Evolutionary conservation across 768 basidiomycete genomes (phyloP).

Genomic region (Trametes elegans): DNA sequence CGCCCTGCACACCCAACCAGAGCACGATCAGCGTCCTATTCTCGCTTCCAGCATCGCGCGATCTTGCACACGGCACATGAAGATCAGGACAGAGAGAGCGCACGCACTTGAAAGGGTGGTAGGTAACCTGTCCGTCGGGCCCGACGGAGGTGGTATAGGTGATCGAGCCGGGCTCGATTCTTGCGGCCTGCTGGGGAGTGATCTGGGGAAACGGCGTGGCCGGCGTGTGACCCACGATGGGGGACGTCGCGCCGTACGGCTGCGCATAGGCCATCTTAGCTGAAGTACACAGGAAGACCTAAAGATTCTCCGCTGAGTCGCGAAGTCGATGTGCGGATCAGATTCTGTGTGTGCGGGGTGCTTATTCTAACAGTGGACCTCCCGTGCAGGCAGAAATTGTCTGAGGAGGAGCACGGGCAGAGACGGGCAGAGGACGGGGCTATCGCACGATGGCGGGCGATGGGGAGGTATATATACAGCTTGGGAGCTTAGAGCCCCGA

Average conservation of each 20-base stretch:
- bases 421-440: conserved; percentile 3
- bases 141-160: conserved; percentile 69
- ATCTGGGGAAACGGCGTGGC: conserved; percentile 14
- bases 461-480: conserved; percentile 22
- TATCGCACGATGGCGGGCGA: conserved; percentile 19
- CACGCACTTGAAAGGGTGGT: conserved; percentile 74
- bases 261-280: conserved; percentile 1
- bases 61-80: conserved; percentile 13
- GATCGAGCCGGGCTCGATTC: conserved; percentile 64
- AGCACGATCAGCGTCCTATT: conserved; percentile 15
- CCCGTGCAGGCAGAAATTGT: no score
- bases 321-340: neutral
- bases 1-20: conserved; percentile 49
- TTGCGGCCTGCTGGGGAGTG: conserved; percentile 28
- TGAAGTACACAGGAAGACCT: neutral
- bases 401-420: neutral
- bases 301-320: no score
- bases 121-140: conserved; percentile 59
- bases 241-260: conserved; percentile 3
- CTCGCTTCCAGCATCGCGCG: conserved; percentile 1
- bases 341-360: neutral
- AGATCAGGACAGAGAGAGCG: neutral
- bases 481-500: conserved; percentile 17
- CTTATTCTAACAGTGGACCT: no score
- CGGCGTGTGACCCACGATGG: conserved; percentile 15